phyloP scores from a whole-genome alignment of 768 basidiomycete genomes.

The Lyophyllum semitale region DNA sequence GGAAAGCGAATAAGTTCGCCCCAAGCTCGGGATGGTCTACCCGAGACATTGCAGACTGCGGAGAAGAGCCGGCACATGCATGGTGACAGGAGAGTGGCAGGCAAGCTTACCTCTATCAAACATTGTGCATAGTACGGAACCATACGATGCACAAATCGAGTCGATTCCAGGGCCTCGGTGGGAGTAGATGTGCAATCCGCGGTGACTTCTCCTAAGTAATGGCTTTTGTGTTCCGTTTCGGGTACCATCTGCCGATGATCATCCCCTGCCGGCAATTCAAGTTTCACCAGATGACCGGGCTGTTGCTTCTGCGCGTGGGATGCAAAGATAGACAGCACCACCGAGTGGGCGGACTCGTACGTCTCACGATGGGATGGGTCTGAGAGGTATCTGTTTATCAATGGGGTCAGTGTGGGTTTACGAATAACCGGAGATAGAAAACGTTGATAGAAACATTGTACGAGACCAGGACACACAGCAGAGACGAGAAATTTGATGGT shows the following conservation, averaged over 20 bases:
- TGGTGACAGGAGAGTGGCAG: background rate
- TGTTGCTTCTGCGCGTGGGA: slow-evolving; percentile 49
- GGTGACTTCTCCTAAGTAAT: background rate
- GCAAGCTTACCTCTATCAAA: slow-evolving; percentile 62
- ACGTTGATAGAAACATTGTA: background rate
- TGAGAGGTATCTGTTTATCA: slow-evolving; percentile 53
- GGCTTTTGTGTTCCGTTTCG: slow-evolving; percentile 11
- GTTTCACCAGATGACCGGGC: background rate
- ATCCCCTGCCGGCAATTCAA: slow-evolving; percentile 6
- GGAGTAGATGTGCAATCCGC: background rate
- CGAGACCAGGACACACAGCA: too few relatives aligned
- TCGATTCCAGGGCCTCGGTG: slow-evolving; percentile 21
- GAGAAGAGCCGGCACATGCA: background rate
- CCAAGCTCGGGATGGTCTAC: background rate
- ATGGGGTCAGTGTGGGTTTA: slow-evolving; percentile 17
- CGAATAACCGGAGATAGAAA: background rate
- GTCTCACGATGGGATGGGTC: slow-evolving; percentile 66
- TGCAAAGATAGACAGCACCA: slow-evolving; percentile 74
- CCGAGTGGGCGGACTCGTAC: slow-evolving; percentile 89
- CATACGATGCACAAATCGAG: slow-evolving; percentile 52
- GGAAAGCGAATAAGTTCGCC: background rate
- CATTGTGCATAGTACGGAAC: slow-evolving; percentile 75
- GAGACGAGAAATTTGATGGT: too few relatives aligned
- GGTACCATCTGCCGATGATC: background rate
- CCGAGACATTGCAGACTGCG: background rate